Evolutionary conservation across 2,329 filamentous ascomycete species (phyloP), one percentile per base, ranked within the genome.

Genomic region (Curvularia verruculosa): DNA sequence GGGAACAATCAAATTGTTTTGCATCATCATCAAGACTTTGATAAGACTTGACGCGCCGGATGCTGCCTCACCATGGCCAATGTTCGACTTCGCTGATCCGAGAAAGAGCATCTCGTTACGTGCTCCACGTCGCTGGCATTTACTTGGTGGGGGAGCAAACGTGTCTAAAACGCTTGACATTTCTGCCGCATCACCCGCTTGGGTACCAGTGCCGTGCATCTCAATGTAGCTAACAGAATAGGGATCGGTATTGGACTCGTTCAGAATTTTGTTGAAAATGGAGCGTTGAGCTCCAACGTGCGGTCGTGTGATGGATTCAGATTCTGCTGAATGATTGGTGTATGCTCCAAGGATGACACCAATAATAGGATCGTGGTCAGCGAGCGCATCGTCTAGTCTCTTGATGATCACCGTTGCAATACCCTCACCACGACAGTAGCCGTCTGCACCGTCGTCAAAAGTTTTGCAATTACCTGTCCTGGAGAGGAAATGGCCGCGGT

Each of bases 1-100:
- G 0, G 85, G 87, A 0, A 87, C 87, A 31, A 78, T 74, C 0
- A 28, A 54, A 13, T 62, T 55, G 4, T 76, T 63, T 31, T 71
- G 60, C 34, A 77, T 41, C 69, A 77, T 74, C 21, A 78, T 51
- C 10, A 78, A 52, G 0, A 67, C 65, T 53, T 78, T 78, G 46
- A 76, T 63, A 2, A 78, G 36, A 3, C 56, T 46, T 0, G 64
- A 53, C 1, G 73, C 61, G 12, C 75, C 76, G 5, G 73, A 59
- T 7, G 28, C 43, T 2, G 43, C 24, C n/a, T 46, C 43, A 8
- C 43, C 43, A 31, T 36, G 69, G 69, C 29, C 49, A 36, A 52
- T 24, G 49, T 52, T 52, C 2, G 49, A 26, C 12, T 78, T 78
- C 4, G 67, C 64, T 1, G 72, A 58, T 5, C 71, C 73, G 1